Evolutionary conservation across 371 early-diverging fungal genomes (phyloP).

Genomic region (Mucor velutinosus): DNA sequence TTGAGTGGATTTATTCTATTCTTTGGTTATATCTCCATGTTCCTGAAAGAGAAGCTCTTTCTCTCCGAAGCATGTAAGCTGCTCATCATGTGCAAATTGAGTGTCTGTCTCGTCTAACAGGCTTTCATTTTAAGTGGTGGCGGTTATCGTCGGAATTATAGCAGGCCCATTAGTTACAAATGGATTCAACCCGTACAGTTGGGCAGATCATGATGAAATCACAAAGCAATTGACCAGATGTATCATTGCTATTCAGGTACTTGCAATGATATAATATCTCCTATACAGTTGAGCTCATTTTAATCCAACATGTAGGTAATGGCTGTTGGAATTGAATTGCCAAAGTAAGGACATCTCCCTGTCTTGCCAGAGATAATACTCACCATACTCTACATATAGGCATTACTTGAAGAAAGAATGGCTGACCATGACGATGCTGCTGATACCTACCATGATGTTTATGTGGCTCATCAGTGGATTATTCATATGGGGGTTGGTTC

Average conservation of each 20-base stretch:
- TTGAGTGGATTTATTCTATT: constrained; percentile 86
- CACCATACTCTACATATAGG: constrained; percentile 23
- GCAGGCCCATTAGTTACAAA: constrained; percentile 75
- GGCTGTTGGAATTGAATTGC: constrained; percentile 87
- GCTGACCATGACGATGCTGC: constrained; percentile 72
- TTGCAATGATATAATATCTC: not conserved
- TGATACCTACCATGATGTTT: constrained; percentile 82
- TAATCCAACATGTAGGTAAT: constrained; percentile 60
- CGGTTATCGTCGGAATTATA: constrained; percentile 88
- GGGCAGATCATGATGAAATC: constrained; percentile 55
- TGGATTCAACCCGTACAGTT: constrained; percentile 63
- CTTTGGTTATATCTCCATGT: constrained; percentile 88
- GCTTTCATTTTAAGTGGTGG: constrained; percentile 67
- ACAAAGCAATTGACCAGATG: constrained; percentile 78
- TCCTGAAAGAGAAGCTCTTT: constrained; percentile 89
- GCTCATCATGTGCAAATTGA: too few species aligned
- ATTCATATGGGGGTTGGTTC: constrained; percentile 67
- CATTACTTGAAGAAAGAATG: constrained; percentile 62
- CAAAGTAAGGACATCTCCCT: constrained; percentile 54
- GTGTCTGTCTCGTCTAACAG: too few species aligned
- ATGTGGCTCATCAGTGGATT: constrained; percentile 87
- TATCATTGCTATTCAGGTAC: constrained; percentile 79
- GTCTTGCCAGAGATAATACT: not conserved
- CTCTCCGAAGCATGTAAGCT: constrained; percentile 75
- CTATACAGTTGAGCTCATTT: not conserved